Base-by-base conservation (phyloP, 169 alveolate species). In the Eimeria brunetti region DNA sequence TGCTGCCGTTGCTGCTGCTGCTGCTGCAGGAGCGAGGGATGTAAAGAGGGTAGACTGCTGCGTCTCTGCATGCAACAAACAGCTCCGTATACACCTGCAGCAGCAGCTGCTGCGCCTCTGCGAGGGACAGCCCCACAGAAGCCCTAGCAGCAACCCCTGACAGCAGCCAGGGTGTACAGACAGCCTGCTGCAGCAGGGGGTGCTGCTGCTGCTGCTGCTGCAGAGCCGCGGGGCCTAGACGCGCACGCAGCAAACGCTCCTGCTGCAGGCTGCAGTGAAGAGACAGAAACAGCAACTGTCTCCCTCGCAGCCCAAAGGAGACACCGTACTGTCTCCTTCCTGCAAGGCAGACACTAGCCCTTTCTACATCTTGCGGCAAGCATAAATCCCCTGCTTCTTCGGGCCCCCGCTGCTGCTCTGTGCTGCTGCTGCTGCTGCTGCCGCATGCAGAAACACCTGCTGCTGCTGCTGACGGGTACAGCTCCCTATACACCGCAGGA, bases 211-310 rank as follows among this genome's bases (percentile, higher is more conserved):
- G 91, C 91, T 20, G 78, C 69, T 80, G 89, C 89, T 80, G 56
- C 64, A 18, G 44, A 8, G 58, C 14, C 24, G 80, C 80, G 16
- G 56, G 62, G 27, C 80, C 80, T 14, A 53, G 91, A 22, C 67
- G 91, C 9, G 76, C 53, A 20, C 78, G 58, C 58, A 60, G 78
- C 62, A 84, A 80, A 6, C 91, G 80, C 36, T 84, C 60, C 44
- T 53, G 78, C 91, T 58, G 91, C 91, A 84, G 58, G 91, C 91
- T 36, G 60, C 91, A 84, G 41, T 84, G 91, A 22, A 84, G 91
- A 20, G 91, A 84, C 60, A 84, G 46, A 22, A 84, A 60, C 62
- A 84, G 78, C 75, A 84, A 22, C 75, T 20, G 91, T 44, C 91
- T 84, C 71, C 91, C 60, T 1, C 46, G 58, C 11, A 84, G 8